Evolutionary conservation across 495 filamentous ascomycete species (phyloP).

Genomic region (Hyaloscypha bicolor): DNA sequence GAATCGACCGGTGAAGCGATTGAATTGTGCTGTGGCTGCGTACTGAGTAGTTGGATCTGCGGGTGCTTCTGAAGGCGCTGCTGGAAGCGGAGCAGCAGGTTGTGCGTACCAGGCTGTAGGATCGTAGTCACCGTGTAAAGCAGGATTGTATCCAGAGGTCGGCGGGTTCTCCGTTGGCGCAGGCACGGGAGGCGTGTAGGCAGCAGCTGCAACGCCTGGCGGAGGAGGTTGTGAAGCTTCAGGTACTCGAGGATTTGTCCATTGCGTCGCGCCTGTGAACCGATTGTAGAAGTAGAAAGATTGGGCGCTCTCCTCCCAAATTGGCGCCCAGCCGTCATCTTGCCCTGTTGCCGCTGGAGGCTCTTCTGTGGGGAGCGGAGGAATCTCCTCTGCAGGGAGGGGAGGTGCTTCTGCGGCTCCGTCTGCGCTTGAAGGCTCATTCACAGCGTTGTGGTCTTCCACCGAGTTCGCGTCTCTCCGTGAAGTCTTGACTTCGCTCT

Average conservation of each 20-base stretch:
- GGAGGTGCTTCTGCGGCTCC: conserved; percentile 26
- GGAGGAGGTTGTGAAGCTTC: conserved; percentile 36
- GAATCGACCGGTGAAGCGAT: conserved; percentile 89
- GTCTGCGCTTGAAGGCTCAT: conserved; percentile 5
- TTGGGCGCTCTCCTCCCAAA: conserved; percentile 74
- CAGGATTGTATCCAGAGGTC: conserved; percentile 85
- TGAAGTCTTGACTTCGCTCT: conserved; percentile 12
- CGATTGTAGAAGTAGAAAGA: conserved; percentile 92
- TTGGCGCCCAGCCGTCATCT: conserved; percentile 87
- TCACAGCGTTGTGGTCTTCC: conserved; percentile 11
- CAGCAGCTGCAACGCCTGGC: conserved; percentile 30
- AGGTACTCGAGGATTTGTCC: conserved; percentile 86
- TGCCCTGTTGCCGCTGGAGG: conserved; percentile 47
- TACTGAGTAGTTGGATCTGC: conserved; percentile 49
- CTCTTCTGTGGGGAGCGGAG: conserved; percentile 34
- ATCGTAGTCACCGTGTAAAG: conserved; percentile 95
- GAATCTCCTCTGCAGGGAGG: conserved; percentile 29
- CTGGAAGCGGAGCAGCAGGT: conserved; percentile 31
- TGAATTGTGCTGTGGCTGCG: conserved; percentile 74
- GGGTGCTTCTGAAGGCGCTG: conserved; percentile 34
- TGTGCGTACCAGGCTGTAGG: conserved; percentile 90
- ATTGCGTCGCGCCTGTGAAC: conserved; percentile 73
- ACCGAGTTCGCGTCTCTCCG: conserved; percentile 9
- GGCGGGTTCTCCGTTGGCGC: conserved; percentile 36
- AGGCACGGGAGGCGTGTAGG: conserved; percentile 23